Base-by-base conservation (phyloP, 768 basidiomycete genomes). In the Lentinula boryana region DNA sequence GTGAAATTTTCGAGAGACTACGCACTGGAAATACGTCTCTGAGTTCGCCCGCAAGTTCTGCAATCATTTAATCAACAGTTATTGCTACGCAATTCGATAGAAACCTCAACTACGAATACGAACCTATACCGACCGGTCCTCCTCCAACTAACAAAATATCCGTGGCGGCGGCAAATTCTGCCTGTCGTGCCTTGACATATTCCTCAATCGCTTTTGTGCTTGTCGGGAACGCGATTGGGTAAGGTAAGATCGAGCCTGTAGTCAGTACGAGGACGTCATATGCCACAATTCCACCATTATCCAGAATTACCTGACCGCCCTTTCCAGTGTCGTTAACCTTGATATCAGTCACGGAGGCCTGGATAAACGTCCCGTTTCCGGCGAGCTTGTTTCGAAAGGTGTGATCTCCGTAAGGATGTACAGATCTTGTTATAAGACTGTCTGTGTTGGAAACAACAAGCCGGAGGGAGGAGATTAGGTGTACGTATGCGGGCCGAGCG, bases 191-290 rank as follows among this genome's bases (percentile, higher is more conserved):
- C 4, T 64, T 63, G 18, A 77, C 60, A 53, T 67, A 72, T n/a
- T 41, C 55, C 10, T n/a, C 23, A 21, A 56, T 44, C 6, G 65
- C 63, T 36, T 66, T n/a, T 2, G 70, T 63, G 18, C 71, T 73
- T n/a, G 31, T 53, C 0, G 83, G 84, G 53, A 87, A 69, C 13
- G 71, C 68, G 46, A 82, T 49, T 0, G 82, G 80, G 0, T 81
- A 85, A 12, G 71, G 67, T 83, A 83, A 89, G 3, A 63, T 70
- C 43, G 76, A 77, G 2, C 89, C 89, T 1, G 87, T 75, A 0
- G 85, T 79, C 35, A 90, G 70, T 38, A 90, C 76, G 46, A 91
- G 80, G 21, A 79, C 70, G 8, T 78, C 77, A 68, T 83, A 90
- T 6, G 71, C 67, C 15, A 89, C 61, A n/a, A 67, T 68, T 54